phyloP scores from a whole-genome alignment of 495 filamentous ascomycete species.

The Aspergillus funiculosus region DNA sequence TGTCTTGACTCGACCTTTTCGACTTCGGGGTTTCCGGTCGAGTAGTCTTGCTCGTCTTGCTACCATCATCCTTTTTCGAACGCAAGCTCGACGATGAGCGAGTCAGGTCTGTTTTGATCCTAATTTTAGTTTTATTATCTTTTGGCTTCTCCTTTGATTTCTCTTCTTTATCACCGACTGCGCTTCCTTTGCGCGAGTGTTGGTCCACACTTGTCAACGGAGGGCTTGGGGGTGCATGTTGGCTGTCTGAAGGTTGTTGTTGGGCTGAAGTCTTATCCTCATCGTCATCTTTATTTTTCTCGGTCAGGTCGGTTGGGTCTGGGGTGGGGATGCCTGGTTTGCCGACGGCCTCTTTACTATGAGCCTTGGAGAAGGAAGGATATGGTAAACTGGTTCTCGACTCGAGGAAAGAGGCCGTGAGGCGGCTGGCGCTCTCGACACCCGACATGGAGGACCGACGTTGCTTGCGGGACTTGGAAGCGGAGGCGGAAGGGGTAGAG shows the following conservation, averaged over 20 bases:
- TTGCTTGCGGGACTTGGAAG: constrained; percentile 28
- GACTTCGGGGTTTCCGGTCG: constrained; percentile 42
- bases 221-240: constrained; percentile 55
- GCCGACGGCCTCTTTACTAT: constrained; percentile 77
- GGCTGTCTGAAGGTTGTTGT: constrained; percentile 26
- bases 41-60: constrained; percentile 36
- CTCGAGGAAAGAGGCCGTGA: constrained; percentile 42
- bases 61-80: constrained; percentile 33
- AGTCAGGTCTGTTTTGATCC: constrained; percentile 38
- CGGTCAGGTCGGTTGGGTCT: constrained; percentile 69
- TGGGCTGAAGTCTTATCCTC: constrained; percentile 24
- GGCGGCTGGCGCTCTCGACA: constrained; percentile 34
- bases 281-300: constrained; percentile 38
- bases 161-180: constrained; percentile 34
- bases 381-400: constrained; percentile 67
- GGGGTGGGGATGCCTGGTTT: constrained; percentile 68
- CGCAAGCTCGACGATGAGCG: constrained; percentile 41
- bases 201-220: constrained; percentile 54
- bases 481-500: constrained; percentile 33
- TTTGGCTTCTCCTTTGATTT: constrained; percentile 34
- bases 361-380: constrained; percentile 79
- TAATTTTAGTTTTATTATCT: constrained; percentile 33
- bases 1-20: constrained; percentile 27
- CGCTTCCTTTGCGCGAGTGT: constrained; percentile 43
- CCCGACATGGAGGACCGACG: constrained; percentile 49